These are phyloP conservation scores for Penicillium sp. DNA, from an alignment of 2,329 filamentous ascomycete genomes.

Conservation along the genomic window DNA sequence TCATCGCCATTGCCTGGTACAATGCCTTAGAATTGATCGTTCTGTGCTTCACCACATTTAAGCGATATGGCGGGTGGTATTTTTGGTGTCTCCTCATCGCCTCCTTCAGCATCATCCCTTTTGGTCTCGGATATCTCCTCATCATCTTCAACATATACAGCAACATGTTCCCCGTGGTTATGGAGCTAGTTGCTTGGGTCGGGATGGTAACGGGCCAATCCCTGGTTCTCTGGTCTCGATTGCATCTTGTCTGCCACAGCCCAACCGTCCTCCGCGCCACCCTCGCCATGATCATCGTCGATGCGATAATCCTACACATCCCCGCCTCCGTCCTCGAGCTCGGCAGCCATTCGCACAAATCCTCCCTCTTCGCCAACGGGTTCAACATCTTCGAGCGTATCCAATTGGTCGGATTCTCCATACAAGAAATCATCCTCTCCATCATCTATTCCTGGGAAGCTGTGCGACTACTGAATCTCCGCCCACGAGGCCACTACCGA, in stretches of 20 bases:
- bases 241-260: conserved; percentile 47
- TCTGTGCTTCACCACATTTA: conserved; percentile 50
- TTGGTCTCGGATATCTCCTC: conserved; percentile 49
- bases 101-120: conserved; percentile 45
- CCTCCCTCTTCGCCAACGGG: conserved; percentile 26
- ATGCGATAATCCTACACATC: conserved; percentile 45
- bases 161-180: conserved; percentile 38
- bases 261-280: conserved; percentile 37
- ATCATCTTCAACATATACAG: conserved; percentile 43
- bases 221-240: conserved; percentile 50
- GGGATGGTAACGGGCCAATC: conserved; percentile 51
- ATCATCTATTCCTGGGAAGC: conserved; percentile 55
- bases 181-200: conserved; percentile 47
- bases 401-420: conserved; percentile 55
- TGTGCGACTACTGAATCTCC: conserved; percentile 48
- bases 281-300: conserved; percentile 47
- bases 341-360: conserved; percentile 34
- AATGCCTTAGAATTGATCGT: conserved; percentile 50
- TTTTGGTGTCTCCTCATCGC: conserved; percentile 51
- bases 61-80: conserved; percentile 47
- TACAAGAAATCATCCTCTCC: conserved; percentile 56
- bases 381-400: conserved; percentile 53
- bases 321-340: conserved; percentile 45
- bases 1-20: conserved; percentile 50
- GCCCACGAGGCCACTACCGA: conserved; percentile 40